These are phyloP conservation scores for Claviceps purpurea DNA, from an alignment of 2,329 filamentous ascomycete genomes.

Conservation along the genomic window DNA sequence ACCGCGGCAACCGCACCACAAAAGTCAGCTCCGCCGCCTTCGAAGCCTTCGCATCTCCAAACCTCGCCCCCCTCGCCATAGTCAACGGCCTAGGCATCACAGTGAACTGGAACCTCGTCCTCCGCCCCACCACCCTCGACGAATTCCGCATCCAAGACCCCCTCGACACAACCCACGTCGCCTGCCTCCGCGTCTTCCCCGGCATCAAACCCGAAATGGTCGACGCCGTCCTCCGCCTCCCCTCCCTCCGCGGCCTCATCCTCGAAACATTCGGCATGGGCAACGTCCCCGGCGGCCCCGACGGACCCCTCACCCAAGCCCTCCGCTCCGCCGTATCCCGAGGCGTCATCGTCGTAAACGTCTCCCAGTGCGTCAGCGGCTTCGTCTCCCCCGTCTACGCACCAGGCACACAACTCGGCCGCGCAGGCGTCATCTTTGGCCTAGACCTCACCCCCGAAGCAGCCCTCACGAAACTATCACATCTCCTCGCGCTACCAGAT, in stretches of 20 bases:
- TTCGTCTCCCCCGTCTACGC: constrained; percentile 70
- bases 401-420: constrained; percentile 61
- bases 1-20: constrained; percentile 75
- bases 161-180: constrained; percentile 77
- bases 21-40: constrained; percentile 82
- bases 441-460: constrained; percentile 84
- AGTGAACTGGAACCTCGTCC: constrained; percentile 67
- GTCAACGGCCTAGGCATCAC: constrained; percentile 71
- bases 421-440: constrained; percentile 78
- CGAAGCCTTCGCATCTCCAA: constrained; percentile 80
- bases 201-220: constrained; percentile 92
- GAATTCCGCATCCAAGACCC: constrained; percentile 58
- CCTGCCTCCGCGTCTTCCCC: constrained; percentile 79
- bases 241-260: constrained; percentile 68
- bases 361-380: constrained; percentile 75
- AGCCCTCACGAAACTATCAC: constrained; percentile 80
- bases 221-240: constrained; percentile 64
- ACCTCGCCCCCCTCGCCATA: constrained; percentile 65
- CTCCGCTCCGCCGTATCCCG: constrained; percentile 64
- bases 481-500: constrained; percentile 57
- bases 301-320: constrained; percentile 66
- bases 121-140: constrained; percentile 59
- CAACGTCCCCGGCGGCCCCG: constrained; percentile 72
- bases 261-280: constrained; percentile 90
- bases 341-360: constrained; percentile 77